These are phyloP conservation scores for Przewalskia tangutica DNA, from an alignment of 257 asterid genomes.

Conservation along the genomic window DNA sequence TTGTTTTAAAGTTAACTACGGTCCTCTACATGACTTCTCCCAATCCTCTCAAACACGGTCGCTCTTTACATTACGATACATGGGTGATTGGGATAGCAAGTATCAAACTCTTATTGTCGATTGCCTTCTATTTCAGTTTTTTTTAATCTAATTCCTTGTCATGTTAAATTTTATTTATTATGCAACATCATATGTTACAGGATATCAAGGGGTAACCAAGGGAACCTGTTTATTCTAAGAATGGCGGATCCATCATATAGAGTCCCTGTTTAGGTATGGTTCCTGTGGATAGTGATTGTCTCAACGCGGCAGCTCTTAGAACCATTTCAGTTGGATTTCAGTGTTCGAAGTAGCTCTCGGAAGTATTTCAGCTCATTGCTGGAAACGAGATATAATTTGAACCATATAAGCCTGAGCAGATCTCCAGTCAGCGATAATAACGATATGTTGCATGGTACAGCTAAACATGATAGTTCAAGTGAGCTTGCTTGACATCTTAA, in stretches of 20 bases:
- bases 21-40: not conserved
- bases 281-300: not conserved
- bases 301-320: not conserved
- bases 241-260: slow-evolving; percentile 58
- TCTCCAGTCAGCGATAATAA: not conserved
- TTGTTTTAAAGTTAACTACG: not conserved
- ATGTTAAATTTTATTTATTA: not conserved
- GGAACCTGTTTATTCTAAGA: slow-evolving; percentile 45
- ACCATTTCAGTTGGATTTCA: not conserved
- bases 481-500: not conserved
- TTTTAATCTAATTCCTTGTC: not conserved
- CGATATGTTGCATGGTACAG: not conserved
- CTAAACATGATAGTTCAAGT: not conserved
- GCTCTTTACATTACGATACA: not conserved
- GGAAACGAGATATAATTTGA: not conserved
- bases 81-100: not conserved
- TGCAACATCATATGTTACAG: slow-evolving; percentile 17
- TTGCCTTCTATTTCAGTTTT: not conserved
- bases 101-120: not conserved
- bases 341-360: not conserved
- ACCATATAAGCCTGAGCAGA: not conserved
- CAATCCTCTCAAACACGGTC: not conserved
- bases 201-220: slow-evolving; percentile 58
- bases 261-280: slow-evolving; percentile 29
- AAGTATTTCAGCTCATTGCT: not conserved